Base-by-base conservation (phyloP, 2,329 filamentous ascomycete genomes). In the Phialophora macrospora region DNA sequence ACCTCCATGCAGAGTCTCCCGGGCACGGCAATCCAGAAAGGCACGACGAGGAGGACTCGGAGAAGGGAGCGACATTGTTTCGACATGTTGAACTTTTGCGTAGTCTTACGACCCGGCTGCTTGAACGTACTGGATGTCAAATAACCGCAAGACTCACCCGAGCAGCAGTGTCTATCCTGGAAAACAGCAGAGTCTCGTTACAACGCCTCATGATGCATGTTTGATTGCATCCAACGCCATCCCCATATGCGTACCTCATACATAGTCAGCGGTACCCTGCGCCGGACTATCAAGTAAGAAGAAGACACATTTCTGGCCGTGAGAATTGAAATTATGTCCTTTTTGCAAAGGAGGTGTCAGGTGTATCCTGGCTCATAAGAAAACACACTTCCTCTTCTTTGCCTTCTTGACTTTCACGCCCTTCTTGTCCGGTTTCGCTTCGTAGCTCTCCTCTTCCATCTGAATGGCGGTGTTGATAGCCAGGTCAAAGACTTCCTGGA, bases 401-500 rank as follows among this genome's bases (percentile, higher is more conserved):
- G 89, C 89, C 84, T 88, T 92, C 81, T 83, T 84, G 14, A 69
- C 68, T 58, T 71, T 72, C 51, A 72, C 68, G 9, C 69, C 74
- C 49, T 63, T 73, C 66, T 64, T 73, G 54, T 75, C 72, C 58
- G 74, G 74, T 48, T 75, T 73, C 34, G 75, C 76, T 70, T 77
- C 75, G 71, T 76, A 76, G 56, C 73, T 76, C 62, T 87, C 88
- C 76, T 88, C 88, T 74, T 93, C 92, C 74, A 93, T 91, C 71
- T 90, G 88, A 30, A 99, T 92, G 34, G 95, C 93, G 59, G 91
- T 94, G 74, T 93, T 87, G 76, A 99, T 93, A 63, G 95, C 95
- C 68, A 88, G 85, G 78, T 96, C 90, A 79, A 99, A 99, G 75
- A 98, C 95, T 75, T 98, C 94, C 77, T 98, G 92, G 54, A 99